These are phyloP conservation scores for Botrytis medusae DNA, from an alignment of 2,329 filamentous ascomycete species.

Conservation along the genomic window DNA sequence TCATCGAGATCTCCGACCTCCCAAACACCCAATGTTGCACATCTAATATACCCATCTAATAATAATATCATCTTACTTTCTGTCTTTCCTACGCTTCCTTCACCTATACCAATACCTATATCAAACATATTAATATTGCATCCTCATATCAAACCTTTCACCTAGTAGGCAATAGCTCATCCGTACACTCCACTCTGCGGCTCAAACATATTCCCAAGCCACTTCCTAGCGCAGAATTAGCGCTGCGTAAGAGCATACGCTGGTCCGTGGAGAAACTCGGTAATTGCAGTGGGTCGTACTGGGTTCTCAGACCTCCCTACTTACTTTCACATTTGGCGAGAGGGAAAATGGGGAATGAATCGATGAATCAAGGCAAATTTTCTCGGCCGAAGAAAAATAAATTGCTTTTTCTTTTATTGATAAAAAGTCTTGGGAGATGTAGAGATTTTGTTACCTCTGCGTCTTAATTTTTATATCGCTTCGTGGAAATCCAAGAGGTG, in stretches of 20 bases:
- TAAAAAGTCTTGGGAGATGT: neutral
- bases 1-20: neutral
- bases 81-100: neutral
- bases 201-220: neutral
- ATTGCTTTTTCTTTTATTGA: neutral
- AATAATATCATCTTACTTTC: constrained; percentile 1
- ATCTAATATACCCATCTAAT: constrained; percentile 19
- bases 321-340: neutral
- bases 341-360: neutral
- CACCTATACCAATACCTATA: neutral
- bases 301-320: neutral
- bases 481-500: neutral
- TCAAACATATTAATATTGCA: neutral
- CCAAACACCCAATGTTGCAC: constrained; percentile 1
- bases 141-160: neutral
- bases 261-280: neutral
- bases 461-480: neutral
- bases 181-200: neutral
- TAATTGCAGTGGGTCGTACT: neutral
- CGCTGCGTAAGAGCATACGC: neutral
- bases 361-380: too few species aligned
- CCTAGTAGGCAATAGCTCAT: neutral
- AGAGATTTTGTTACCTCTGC: too few species aligned
- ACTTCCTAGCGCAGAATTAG: neutral
- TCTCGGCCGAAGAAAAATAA: neutral